Evolutionary conservation across 2,329 filamentous ascomycete genomes (phyloP), one percentile per base, ranked within the genome.

Genomic region (Coniochaeta sp.): DNA sequence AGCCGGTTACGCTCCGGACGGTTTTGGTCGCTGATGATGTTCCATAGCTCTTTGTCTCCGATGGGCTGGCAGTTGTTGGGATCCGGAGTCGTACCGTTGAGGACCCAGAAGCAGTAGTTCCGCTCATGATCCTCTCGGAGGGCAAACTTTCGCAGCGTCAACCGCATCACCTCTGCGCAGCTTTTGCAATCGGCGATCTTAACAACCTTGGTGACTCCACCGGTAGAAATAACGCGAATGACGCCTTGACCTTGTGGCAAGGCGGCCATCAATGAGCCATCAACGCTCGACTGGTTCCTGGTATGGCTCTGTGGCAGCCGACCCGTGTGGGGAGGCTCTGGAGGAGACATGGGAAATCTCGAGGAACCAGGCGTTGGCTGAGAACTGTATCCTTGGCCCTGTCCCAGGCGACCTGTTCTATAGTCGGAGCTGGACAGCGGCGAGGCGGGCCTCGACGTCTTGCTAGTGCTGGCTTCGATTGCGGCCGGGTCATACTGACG

Each of bases 31-130:
- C 91, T 92, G 74, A 96, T 96, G 59, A 98, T 90, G 62, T 91
- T 87, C 82, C 95, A 90, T 12, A 99, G 79, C 72, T 99, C 95
- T 5, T 86, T 88, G 69, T 99, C 95, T 36, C 88, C 88, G 43
- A 98, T 80, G 57, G 90, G 87, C 62, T 92, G 87, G 72, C 91
- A 96, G 69, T 92, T 87, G 57, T 82, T 84, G 33, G 91, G 89
- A 66, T 95, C 89, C 1, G 93, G 88, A 56, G 97, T 91, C 43
- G 91, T 79, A 58, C 93, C 93, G 65, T 91, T 88, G 61, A 98
- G 80, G 1, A 96, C 89, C 80, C 95, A 98, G 77, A 99, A 98
- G 77, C 93, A 97, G 76, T 96, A 98, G 70, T 96, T 96, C 68
- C 92, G 86, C 71, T 95, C 90, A 69, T 97, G 92, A 64, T 93